Percentiles rank a stretch among this genome's conserved stretches.
Conservation (phyloP, 768 basidiomycete species). For the Pleurotus eryngii region DNA sequence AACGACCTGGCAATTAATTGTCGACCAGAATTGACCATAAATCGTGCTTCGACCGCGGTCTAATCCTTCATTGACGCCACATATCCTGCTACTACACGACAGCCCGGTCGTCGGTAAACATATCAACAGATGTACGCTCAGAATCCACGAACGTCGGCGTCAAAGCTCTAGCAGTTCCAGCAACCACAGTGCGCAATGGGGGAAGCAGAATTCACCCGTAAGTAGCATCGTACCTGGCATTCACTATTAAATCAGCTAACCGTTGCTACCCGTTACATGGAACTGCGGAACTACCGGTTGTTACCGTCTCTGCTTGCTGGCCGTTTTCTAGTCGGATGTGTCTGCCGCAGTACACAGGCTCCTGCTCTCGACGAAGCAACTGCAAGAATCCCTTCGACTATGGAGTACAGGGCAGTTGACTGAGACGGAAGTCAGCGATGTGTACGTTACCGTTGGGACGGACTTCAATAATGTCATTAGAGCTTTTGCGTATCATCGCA, state of each 20-base stretch:
- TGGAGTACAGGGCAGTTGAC: conserved; percentile 63
- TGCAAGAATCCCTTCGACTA: conserved; percentile 67
- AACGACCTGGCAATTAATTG: neutral
- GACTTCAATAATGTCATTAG: conserved; percentile 80
- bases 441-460: conserved; percentile 86
- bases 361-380: conserved; percentile 77
- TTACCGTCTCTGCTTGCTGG: too few relatives aligned
- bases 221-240: neutral
- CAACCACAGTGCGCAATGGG: conserved; percentile 8
- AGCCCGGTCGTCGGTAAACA: neutral
- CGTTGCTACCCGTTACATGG: too few relatives aligned
- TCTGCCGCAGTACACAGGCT: conserved; percentile 61
- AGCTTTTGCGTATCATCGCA: conserved; percentile 71
- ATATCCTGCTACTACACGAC: neutral
- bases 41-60: neutral
- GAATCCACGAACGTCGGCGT: conserved; percentile 3
- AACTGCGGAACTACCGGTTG: too few relatives aligned
- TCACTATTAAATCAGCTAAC: neutral
- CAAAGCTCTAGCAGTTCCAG: conserved; percentile 8
- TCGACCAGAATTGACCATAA: neutral
- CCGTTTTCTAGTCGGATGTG: conserved; percentile 38
- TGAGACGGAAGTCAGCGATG: conserved; percentile 78
- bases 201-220: conserved; percentile 4
- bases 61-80: neutral
- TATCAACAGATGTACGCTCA: conserved; percentile 1